Percentiles rank a stretch among this genome's conserved stretches.
phyloP scores from a whole-genome alignment of 169 alveolate genomes.

The Perkinsus marinus region DNA sequence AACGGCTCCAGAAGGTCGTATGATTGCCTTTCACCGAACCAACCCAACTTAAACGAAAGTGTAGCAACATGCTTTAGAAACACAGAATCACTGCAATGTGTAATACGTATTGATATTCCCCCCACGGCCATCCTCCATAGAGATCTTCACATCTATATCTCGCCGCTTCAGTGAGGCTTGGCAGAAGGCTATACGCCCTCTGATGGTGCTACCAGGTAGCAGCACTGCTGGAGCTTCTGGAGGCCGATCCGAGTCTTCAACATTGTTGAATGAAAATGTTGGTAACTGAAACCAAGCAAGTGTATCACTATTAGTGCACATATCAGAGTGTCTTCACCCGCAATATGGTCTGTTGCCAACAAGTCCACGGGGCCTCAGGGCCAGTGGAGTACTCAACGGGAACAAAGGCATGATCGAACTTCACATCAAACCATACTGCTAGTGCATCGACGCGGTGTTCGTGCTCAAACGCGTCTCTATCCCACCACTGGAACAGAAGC shows the following conservation, averaged over 20 bases:
- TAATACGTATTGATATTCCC: background rate
- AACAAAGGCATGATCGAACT: background rate
- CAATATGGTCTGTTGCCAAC: background rate
- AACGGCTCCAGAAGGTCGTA: too few species aligned
- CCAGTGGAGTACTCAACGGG: background rate
- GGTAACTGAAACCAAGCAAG: background rate
- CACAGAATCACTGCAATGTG: background rate
- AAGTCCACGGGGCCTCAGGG: background rate
- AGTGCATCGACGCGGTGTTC: slow-evolving; percentile 22
- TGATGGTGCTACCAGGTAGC: background rate
- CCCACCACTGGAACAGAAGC: background rate
- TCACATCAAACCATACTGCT: slow-evolving; percentile 17
- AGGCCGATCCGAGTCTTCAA: background rate
- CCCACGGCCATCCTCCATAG: background rate
- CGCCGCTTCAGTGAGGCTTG: background rate
- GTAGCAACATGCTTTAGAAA: background rate
- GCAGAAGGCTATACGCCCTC: background rate
- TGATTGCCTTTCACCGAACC: background rate
- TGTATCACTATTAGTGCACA: background rate
- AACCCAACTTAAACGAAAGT: background rate
- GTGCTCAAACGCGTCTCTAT: background rate
- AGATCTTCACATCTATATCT: background rate
- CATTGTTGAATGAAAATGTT: background rate
- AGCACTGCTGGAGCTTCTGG: background rate
- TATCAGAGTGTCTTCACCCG: background rate